Conservation (phyloP, 192 early-diverging fungal genomes). For the Radiomyces spectabilis region DNA sequence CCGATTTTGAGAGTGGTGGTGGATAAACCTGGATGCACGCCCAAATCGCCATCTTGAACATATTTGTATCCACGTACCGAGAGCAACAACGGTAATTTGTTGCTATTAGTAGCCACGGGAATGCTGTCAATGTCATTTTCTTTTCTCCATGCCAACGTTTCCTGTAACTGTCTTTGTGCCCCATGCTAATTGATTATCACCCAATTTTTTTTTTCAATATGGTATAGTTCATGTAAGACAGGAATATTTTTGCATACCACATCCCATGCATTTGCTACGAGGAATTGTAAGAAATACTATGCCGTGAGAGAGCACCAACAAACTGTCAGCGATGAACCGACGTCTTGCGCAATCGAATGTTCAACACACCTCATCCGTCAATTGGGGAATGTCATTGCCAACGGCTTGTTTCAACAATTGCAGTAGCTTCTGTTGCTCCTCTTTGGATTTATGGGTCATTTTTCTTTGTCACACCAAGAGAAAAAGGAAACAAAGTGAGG, state of each 20-base stretch:
- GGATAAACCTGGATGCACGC: slow-evolving; percentile 38
- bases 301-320: too few relatives aligned
- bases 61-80: slow-evolving; percentile 56
- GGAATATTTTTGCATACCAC: slow-evolving; percentile 32
- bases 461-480: too few relatives aligned
- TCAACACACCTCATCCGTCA: too few relatives aligned
- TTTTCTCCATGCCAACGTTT: slow-evolving; percentile 52
- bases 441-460: too few relatives aligned
- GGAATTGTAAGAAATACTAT: slow-evolving; percentile 28
- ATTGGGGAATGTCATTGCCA: too few relatives aligned
- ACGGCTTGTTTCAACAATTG: too few relatives aligned
- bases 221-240: not conserved
- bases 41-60: slow-evolving; percentile 56
- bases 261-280: slow-evolving; percentile 53
- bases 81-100: slow-evolving; percentile 48
- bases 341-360: too few relatives aligned
- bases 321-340: too few relatives aligned
- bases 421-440: too few relatives aligned
- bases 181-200: slow-evolving; percentile 35
- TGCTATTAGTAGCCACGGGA: slow-evolving; percentile 44
- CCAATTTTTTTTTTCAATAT: not conserved
- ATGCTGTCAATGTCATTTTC: slow-evolving; percentile 45
- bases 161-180: slow-evolving; percentile 46
- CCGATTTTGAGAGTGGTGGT: slow-evolving; percentile 49
- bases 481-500: too few relatives aligned